phyloP scores from a whole-genome alignment of 2,329 filamentous ascomycete species.

The Xylogone sp. region DNA sequence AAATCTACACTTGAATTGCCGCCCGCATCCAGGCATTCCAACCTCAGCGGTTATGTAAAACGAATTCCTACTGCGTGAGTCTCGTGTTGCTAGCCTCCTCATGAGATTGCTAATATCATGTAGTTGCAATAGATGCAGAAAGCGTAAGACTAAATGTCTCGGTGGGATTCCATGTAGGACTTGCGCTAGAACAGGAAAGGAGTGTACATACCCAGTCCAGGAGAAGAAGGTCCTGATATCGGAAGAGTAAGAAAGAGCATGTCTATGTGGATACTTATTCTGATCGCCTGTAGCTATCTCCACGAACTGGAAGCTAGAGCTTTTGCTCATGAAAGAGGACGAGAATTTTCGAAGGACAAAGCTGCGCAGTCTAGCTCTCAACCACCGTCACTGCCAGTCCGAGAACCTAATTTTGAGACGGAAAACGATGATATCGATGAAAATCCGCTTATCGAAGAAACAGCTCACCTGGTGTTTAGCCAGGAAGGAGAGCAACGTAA shows the following conservation, averaged over 20 bases:
- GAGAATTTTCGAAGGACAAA: neutral
- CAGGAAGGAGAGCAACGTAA: constrained; percentile 6
- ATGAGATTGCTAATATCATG: neutral
- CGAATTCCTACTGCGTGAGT: neutral
- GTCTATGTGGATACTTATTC: neutral
- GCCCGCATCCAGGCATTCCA: neutral
- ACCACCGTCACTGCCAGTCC: neutral
- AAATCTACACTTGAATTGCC: neutral
- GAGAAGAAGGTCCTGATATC: constrained; percentile 16
- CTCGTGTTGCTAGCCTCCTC: neutral
- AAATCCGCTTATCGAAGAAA: constrained; percentile 8
- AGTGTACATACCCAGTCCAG: constrained; percentile 17
- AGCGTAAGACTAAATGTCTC: constrained; percentile 19
- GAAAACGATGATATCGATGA: constrained; percentile 7
- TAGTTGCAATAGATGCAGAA: constrained; percentile 20
- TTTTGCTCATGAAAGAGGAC: constrained; percentile 13
- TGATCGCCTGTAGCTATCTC: constrained; percentile 14
- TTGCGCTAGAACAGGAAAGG: constrained; percentile 9
- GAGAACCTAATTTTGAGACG: constrained; percentile 1
- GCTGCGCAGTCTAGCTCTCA: neutral
- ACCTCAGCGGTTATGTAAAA: neutral
- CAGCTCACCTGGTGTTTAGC: constrained; percentile 5
- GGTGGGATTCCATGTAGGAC: constrained; percentile 16
- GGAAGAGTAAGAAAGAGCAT: constrained; percentile 10
- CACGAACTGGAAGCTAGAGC: constrained; percentile 14